Percentiles rank a stretch among this genome's conserved stretches.
Conservation (phyloP, 129 eudicot species). For the Cynara cardunculus region DNA sequence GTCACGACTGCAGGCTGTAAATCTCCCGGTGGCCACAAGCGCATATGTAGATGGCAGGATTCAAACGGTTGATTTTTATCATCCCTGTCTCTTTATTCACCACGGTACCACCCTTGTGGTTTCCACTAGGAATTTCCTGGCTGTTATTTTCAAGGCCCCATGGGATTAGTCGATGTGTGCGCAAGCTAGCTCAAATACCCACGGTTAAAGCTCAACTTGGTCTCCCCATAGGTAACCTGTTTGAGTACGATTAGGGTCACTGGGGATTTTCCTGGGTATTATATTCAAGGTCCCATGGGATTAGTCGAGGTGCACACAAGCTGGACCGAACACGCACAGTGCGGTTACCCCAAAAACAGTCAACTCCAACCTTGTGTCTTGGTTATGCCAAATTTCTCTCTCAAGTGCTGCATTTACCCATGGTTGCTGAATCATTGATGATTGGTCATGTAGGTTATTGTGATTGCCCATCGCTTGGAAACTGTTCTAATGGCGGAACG, state of each 20-base stretch:
- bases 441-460: constrained; percentile 59
- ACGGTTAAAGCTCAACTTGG: too few species aligned
- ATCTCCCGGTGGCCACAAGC: too few species aligned
- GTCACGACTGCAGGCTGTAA: too few species aligned
- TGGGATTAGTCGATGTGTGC: not conserved
- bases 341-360: not conserved
- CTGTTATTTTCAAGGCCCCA: not conserved
- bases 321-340: not conserved
- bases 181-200: not conserved
- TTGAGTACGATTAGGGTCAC: not conserved
- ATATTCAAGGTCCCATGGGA: not conserved
- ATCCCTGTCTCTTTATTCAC: too few species aligned
- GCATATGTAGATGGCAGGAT: too few species aligned
- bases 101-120: too few species aligned
- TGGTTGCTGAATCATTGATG: constrained; percentile 7
- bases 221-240: not conserved
- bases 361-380: not conserved
- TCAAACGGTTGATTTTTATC: too few species aligned
- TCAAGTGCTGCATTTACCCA: not conserved
- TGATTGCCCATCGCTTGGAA: constrained; percentile 90
- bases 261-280: not conserved
- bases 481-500: constrained; percentile 89
- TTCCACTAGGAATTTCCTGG: not conserved
- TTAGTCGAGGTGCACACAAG: not conserved
- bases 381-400: not conserved